phyloP scores from a whole-genome alignment of 768 basidiomycete genomes.

The Suillus weaverae region DNA sequence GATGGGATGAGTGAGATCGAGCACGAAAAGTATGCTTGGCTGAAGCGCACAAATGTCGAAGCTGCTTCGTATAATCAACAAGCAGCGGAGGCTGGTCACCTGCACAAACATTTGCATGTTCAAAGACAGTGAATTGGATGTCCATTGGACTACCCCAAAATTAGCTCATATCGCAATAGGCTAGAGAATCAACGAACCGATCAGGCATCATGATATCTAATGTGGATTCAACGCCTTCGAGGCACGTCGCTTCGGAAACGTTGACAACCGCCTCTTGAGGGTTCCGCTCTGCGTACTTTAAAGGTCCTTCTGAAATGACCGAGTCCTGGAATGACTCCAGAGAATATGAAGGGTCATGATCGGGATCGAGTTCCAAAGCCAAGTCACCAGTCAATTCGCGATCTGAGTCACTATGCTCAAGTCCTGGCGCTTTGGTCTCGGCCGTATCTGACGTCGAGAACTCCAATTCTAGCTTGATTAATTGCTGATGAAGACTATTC shows the following conservation, averaged over 20 bases:
- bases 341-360: neutral
- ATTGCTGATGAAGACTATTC: slow-evolving; percentile 16
- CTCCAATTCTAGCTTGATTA: slow-evolving; percentile 44
- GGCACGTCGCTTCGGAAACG: slow-evolving; percentile 28
- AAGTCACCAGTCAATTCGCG: neutral
- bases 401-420: neutral
- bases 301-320: neutral
- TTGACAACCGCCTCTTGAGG: neutral
- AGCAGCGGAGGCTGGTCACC: slow-evolving; percentile 43
- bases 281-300: neutral
- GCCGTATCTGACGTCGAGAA: slow-evolving; percentile 16
- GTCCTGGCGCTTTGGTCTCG: neutral
- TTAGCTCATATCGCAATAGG: slow-evolving; percentile 9
- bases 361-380: slow-evolving; percentile 6
- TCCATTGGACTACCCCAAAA: slow-evolving; percentile 51
- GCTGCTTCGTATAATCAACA: slow-evolving; percentile 38
- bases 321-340: neutral
- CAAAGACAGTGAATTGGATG: slow-evolving; percentile 47
- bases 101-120: slow-evolving; percentile 28
- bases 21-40: neutral
- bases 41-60: slow-evolving; percentile 45
- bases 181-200: slow-evolving; percentile 38
- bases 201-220: slow-evolving; percentile 59
- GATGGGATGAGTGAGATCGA: slow-evolving; percentile 8
- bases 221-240: slow-evolving; percentile 36